A percentile compares a stretch with the other conserved stretches of the same genome.
Evolutionary conservation across 1,284 basidiomycete species (phyloP).

Genomic region (Puccinia sorghi): DNA sequence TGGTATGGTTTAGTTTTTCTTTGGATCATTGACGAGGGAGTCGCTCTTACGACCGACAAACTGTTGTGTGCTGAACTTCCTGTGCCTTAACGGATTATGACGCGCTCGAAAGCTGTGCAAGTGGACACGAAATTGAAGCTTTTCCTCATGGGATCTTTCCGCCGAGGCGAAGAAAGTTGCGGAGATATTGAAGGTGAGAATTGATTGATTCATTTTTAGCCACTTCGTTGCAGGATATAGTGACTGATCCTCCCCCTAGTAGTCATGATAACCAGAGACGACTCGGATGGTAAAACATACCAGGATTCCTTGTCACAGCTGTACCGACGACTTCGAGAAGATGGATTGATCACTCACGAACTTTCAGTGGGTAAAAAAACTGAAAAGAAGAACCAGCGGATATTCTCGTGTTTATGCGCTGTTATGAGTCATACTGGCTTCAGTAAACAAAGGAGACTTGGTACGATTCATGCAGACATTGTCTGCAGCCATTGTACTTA

Average conservation of each 20-base stretch:
- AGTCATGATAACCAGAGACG: constrained; percentile 16
- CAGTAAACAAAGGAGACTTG: constrained; percentile 64
- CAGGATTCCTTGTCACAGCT: constrained; percentile 67
- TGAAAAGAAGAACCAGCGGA: neutral
- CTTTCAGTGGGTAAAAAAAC: neutral
- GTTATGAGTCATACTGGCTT: constrained; percentile 3
- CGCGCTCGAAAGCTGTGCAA: constrained; percentile 63
- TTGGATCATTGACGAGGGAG: neutral
- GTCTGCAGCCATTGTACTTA: constrained; percentile 3
- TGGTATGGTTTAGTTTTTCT: constrained; percentile 61
- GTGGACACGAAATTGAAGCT: constrained; percentile 73
- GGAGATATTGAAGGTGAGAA: constrained; percentile 83
- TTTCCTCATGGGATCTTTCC: constrained; percentile 85
- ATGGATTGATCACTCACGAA: constrained; percentile 66
- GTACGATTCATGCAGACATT: constrained; percentile 59
- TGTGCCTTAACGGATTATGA: neutral
- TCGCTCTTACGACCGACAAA: neutral
- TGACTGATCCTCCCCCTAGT: neutral
- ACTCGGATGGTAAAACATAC: constrained; percentile 50
- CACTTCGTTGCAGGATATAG: constrained; percentile 60
- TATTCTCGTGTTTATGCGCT: constrained; percentile 4
- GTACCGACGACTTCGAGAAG: constrained; percentile 64
- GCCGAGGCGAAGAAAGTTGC: constrained; percentile 69
- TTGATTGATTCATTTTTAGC: constrained; percentile 64
- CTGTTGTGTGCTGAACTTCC: too few species aligned